phyloP scores from a whole-genome alignment of 2,329 filamentous ascomycete genomes.

The Colletotrichum simmondsii region DNA sequence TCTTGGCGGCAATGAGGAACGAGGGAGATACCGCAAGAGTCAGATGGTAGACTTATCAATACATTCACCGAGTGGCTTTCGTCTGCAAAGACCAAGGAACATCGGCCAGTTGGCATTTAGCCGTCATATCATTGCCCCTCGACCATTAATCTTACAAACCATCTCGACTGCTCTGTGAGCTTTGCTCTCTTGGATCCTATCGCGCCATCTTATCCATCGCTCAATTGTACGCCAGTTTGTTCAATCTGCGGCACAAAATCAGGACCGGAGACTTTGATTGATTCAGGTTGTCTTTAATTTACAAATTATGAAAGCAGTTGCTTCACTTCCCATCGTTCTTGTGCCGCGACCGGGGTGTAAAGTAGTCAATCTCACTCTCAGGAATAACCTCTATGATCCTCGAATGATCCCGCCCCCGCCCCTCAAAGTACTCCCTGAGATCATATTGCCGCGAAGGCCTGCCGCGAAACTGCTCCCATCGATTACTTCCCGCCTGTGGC shows the following conservation, averaged over 20 bases:
- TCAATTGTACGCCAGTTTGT: too few species aligned
- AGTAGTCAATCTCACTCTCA: slow-evolving; percentile 18
- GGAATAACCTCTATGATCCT: slow-evolving; percentile 27
- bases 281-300: neutral
- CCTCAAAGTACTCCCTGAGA: slow-evolving; percentile 10
- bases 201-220: too few species aligned
- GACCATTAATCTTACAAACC: too few species aligned
- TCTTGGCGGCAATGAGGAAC: neutral
- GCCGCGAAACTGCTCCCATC: slow-evolving; percentile 13
- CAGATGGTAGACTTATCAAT: neutral
- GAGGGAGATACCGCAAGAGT: neutral
- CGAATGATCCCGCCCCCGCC: neutral
- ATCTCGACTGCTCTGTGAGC: too few species aligned
- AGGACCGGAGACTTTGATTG: neutral
- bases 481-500: neutral
- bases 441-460: slow-evolving; percentile 7
- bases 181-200: too few species aligned
- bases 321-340: neutral
- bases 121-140: too few species aligned
- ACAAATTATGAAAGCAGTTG: neutral
- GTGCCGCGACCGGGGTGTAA: neutral
- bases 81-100: too few species aligned
- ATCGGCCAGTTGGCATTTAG: too few species aligned
- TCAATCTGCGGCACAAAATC: too few species aligned
- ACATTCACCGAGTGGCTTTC: neutral